Percentiles rank a stretch among this genome's conserved stretches.
These are phyloP conservation scores for Coemansia aciculifera DNA, from an alignment of 192 early-diverging fungal genomes.

Conservation along the genomic window DNA sequence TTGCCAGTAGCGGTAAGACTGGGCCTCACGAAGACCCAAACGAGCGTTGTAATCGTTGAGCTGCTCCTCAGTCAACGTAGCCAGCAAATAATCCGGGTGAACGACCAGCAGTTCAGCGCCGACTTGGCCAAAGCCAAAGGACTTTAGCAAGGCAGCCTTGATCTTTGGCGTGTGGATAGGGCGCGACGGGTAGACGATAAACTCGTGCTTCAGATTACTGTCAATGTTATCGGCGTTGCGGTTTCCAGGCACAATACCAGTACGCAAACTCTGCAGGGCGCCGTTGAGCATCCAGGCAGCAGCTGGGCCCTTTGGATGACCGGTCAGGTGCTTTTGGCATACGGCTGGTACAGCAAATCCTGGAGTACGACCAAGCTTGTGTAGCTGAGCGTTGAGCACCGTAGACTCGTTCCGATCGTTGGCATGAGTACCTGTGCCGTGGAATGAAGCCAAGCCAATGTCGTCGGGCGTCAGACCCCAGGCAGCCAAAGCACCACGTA, in stretches of 20 bases:
- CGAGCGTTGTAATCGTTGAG: conserved; percentile 13
- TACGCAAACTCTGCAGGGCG: conserved; percentile 79
- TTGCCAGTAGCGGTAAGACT: conserved; percentile 42
- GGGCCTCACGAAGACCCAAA: neutral
- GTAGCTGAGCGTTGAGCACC: conserved; percentile 82
- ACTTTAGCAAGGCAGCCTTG: conserved; percentile 68
- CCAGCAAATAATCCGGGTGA: conserved; percentile 71
- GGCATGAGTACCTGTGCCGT: conserved; percentile 90
- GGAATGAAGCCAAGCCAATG: conserved; percentile 92
- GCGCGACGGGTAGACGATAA: conserved; percentile 78
- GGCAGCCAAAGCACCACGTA: conserved; percentile 83
- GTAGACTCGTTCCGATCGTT: conserved; percentile 95
- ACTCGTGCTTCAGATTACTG: conserved; percentile 69
- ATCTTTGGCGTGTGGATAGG: conserved; percentile 61
- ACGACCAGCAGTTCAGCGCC: conserved; percentile 70
- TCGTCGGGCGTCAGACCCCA: conserved; percentile 91
- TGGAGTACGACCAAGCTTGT: conserved; percentile 79
- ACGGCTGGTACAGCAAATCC: conserved; percentile 79
- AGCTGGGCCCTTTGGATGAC: conserved; percentile 94
- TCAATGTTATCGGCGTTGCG: conserved; percentile 65
- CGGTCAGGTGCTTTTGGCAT: conserved; percentile 93
- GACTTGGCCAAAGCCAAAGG: conserved; percentile 75
- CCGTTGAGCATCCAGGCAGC: conserved; percentile 98
- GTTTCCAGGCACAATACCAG: conserved; percentile 90
- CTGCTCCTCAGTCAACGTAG: conserved; percentile 13